phyloP scores from a whole-genome alignment of 2,329 filamentous ascomycete genomes.

The Talaromyces islandicus region DNA sequence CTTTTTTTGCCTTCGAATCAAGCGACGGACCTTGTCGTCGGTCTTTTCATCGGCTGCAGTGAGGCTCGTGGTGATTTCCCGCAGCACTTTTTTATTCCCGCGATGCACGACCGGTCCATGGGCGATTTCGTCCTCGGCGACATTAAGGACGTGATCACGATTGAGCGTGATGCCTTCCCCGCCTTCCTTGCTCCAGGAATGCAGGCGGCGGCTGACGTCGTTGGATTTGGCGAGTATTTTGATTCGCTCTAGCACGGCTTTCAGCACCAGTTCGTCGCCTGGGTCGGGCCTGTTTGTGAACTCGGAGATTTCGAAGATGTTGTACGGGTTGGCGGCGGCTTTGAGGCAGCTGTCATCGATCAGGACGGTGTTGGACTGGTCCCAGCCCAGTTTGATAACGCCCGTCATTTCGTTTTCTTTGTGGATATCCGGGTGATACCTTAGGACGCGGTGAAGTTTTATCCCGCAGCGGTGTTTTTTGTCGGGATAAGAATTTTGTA shows the following conservation, averaged over 20 bases:
- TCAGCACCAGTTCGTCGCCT: conserved; percentile 40
- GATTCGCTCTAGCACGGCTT: conserved; percentile 48
- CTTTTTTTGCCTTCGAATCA: background rate
- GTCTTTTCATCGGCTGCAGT: background rate
- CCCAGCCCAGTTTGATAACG: conserved; percentile 50
- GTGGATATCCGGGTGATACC: background rate
- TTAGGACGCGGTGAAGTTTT: background rate
- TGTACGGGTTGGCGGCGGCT: conserved; percentile 74
- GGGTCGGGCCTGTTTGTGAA: conserved; percentile 49
- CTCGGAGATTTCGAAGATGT: conserved; percentile 74
- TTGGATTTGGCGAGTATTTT: conserved; percentile 45
- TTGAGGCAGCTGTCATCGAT: conserved; percentile 83
- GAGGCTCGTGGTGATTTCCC: background rate
- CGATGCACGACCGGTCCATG: background rate
- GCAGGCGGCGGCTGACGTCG: conserved; percentile 42
- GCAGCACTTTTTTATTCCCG: background rate
- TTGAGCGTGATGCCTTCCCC: conserved; percentile 1
- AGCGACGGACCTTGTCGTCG: background rate
- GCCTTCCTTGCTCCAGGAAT: conserved; percentile 24
- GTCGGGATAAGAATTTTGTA: conserved; percentile 39
- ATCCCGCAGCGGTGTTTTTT: conserved; percentile 11
- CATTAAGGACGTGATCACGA: conserved; percentile 1
- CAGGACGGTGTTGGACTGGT: conserved; percentile 80
- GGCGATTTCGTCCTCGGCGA: background rate
- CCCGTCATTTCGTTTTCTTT: conserved; percentile 21